Conservation (phyloP, 129 eudicot genomes). For the Kitagawia praeruptora region DNA sequence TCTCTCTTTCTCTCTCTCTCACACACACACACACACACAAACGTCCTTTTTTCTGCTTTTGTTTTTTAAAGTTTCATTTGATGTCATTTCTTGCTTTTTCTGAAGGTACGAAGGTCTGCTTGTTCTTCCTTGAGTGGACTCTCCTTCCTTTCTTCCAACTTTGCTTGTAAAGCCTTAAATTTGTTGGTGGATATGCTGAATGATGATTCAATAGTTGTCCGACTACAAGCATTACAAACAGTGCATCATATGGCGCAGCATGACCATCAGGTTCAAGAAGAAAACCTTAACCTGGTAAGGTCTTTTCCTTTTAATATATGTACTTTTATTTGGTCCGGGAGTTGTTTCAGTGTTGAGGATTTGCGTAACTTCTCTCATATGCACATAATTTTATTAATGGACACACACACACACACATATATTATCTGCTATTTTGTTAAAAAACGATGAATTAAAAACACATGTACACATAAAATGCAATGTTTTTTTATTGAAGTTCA, state of each 20-base stretch:
- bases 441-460: not conserved
- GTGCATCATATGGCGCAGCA: constrained; percentile 52
- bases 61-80: not conserved
- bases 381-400: not conserved
- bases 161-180: constrained; percentile 54
- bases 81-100: constrained; percentile 4
- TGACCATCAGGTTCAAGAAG: constrained; percentile 50
- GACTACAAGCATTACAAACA: constrained; percentile 63
- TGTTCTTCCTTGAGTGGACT: constrained; percentile 56
- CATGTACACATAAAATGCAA: not conserved
- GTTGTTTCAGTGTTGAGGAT: not conserved
- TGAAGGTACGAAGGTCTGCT: constrained; percentile 80
- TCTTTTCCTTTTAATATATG: constrained; percentile 1
- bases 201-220: constrained; percentile 65
- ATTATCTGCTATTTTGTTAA: too few relatives aligned
- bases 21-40: not conserved
- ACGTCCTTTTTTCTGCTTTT: not conserved
- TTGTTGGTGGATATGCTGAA: constrained; percentile 63
- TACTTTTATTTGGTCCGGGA: not conserved
- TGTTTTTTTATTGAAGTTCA: not conserved
- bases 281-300: constrained; percentile 67
- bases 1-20: not conserved
- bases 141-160: constrained; percentile 38
- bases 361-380: not conserved
- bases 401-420: too few relatives aligned